Evolutionary conservation across 192 early-diverging fungal genomes (phyloP), one percentile per base, ranked within the genome.

Genomic region (Kickxella alabastrina): DNA sequence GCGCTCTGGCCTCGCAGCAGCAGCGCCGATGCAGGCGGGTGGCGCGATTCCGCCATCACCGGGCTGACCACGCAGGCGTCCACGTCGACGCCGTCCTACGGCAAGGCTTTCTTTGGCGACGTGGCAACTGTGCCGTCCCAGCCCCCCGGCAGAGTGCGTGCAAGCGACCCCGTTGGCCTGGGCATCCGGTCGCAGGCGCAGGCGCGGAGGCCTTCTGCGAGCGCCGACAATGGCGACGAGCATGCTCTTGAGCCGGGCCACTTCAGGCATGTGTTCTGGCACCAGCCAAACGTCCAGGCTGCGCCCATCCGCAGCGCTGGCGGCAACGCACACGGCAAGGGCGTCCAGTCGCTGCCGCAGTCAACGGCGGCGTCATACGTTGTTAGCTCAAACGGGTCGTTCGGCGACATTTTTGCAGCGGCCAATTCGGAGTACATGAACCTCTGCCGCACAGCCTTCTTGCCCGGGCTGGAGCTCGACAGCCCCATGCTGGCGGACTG

Each of bases 1-100:
- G 31, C n/a, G 2, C 6, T 34, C 9, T 31, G 31, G 4, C 31
- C 31, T 3, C 2, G 29, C 9, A 10, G 19, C 18, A 52, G 49
- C 43, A 52, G 44, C 10, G 60, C 39, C 14, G 58, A 53, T 21
- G 49, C 37, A 25, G 50, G 57, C 21, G 35, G 43, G 28, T 68
- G 65, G 68, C 68, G 68, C 31, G 61, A 71, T 38, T 71, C 68
- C 15, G 68, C 61, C 9, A 58, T 71, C 19, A 60, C 68, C 17
- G 69, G 69, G 10, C 28, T 65, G 25, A 51, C 60, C 19, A 57
- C 62, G 27, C 62, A 70, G 34, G 47, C 43, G 4, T 62, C 66
- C 40, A 49, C 52, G 2, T 47, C 34, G 10, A 56, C 57, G 13
- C 48, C 62, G 13, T 35, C 49, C 39, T 57, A 62, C n/a, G 41